These are phyloP conservation scores for Fusarium tricinctum DNA, from an alignment of 2,329 filamentous ascomycete genomes.

Conservation along the genomic window DNA sequence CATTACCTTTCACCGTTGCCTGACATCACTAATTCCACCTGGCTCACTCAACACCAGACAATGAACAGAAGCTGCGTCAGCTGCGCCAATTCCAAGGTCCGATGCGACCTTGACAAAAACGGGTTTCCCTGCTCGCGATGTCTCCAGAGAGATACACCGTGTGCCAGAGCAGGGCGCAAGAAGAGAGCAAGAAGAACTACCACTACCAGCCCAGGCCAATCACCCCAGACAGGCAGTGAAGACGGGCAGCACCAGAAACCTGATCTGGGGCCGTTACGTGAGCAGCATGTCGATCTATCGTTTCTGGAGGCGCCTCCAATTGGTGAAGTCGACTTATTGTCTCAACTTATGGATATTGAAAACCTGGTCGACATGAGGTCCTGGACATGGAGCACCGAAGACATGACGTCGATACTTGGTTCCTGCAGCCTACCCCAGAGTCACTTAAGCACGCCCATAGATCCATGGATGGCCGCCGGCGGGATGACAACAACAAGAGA, in stretches of 20 bases:
- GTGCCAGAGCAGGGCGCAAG: neutral
- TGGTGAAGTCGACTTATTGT: neutral
- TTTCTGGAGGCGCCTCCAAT: neutral
- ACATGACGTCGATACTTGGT: neutral
- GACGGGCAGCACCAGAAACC: neutral
- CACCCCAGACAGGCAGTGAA: neutral
- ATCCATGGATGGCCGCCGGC: neutral
- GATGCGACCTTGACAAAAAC: neutral
- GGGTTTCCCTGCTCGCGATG: neutral
- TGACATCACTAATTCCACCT: too few species aligned
- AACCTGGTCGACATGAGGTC: slow-evolving; percentile 2
- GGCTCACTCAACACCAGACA: too few species aligned
- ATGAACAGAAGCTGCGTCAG: slow-evolving; percentile 12
- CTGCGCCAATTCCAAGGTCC: slow-evolving; percentile 2
- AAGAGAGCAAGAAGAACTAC: neutral
- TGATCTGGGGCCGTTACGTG: neutral
- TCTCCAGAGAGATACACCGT: neutral
- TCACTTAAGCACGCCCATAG: too few species aligned
- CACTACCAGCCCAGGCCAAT: neutral
- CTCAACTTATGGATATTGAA: neutral
- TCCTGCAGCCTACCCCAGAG: neutral
- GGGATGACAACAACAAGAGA: neutral
- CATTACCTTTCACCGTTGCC: too few species aligned
- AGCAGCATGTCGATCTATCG: neutral
- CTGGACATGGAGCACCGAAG: neutral